These are phyloP conservation scores for Abrus pulchellus DNA, from an alignment of 306 rosid genomes.

Conservation along the genomic window DNA sequence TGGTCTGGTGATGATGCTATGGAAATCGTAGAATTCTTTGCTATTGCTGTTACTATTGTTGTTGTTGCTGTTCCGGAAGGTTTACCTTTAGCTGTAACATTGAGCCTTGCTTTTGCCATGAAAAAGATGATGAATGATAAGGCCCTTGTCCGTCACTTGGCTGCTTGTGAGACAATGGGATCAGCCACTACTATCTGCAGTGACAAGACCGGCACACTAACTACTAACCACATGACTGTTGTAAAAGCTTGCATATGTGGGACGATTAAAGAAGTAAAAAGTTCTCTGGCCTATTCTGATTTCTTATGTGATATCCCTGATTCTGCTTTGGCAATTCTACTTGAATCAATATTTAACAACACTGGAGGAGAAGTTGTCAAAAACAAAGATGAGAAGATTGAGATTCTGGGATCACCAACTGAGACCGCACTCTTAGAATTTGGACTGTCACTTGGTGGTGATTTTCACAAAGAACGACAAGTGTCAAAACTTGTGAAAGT, in stretches of 20 bases:
- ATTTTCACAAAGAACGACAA: slow-evolving; percentile 73
- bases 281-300: slow-evolving; percentile 58
- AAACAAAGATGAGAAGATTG: slow-evolving; percentile 72
- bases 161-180: slow-evolving; percentile 99
- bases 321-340: slow-evolving; percentile 66
- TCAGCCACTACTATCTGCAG: slow-evolving; percentile 95
- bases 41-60: slow-evolving; percentile 94
- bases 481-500: slow-evolving; percentile 70
- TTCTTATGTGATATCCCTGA: slow-evolving; percentile 72
- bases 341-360: slow-evolving; percentile 90
- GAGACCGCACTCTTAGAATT: slow-evolving; percentile 90
- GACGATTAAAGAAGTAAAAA: slow-evolving; percentile 69
- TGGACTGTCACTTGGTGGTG: slow-evolving; percentile 82
- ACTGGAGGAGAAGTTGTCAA: slow-evolving; percentile 95
- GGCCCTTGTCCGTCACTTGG: slow-evolving; percentile 96
- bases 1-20: slow-evolving; percentile 92
- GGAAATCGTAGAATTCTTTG: slow-evolving; percentile 91
- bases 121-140: slow-evolving; percentile 99
- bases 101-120: slow-evolving; percentile 99
- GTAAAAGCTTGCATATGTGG: slow-evolving; percentile 88
- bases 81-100: slow-evolving; percentile 95
- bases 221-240: slow-evolving; percentile 96
- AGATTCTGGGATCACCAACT: slow-evolving; percentile 93
- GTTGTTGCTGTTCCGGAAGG: slow-evolving; percentile 99
- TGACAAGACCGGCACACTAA: slow-evolving; percentile 97